Evolutionary conservation across 2,329 filamentous ascomycete genomes (phyloP), one percentile per base, ranked within the genome.

Genomic region (Penicillium sp.): DNA sequence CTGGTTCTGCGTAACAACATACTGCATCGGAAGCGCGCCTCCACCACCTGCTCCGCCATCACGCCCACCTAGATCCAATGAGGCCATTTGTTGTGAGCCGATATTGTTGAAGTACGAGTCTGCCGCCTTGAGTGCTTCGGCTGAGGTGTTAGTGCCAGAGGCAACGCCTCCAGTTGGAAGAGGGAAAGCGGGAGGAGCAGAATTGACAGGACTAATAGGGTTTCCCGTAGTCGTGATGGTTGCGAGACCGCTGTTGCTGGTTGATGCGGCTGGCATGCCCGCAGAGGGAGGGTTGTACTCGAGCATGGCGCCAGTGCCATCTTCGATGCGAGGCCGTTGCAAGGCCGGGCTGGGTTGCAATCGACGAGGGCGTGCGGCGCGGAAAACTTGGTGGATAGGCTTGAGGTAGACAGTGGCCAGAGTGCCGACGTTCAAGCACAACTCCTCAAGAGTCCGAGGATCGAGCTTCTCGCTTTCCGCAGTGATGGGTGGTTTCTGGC

Each of bases 361-460:
- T 51, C 85, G 86, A 21, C 90, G 83, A 1, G 90, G 88, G 13
- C 94, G 84, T 12, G 94, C 93, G 16, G 87, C 87, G 52, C 94
- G 87, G 80, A 99, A 99, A 9, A 99, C 94, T 49, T 94, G 93
- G 70, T 97, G 91, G 6, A 99, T 93, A 3, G 94, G 94, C 72
- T 99, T 99, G 45, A 99, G 84, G 72, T 99, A 99, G 47, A 99
- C 93, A 0, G 94, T 99, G 3, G 94, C 94, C 3, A 99, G 81
- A 0, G 94, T 97, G 60, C 94, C 94, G 42, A 99, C 92, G 63
- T 93, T 95, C 54, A 99, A 82, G 67, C 94, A 97, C 84, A 99
- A 93, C 71, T 99, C 94, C 74, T 99, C 94, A 7, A 99, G 81
- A 0, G 94, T 99, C 42, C 83, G 81, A 0, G 92, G 87, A 68